These are phyloP conservation scores for Thuidium tamariscinum DNA, from an alignment of 225 moss, liverwort and hornwort species.

Conservation along the genomic window DNA sequence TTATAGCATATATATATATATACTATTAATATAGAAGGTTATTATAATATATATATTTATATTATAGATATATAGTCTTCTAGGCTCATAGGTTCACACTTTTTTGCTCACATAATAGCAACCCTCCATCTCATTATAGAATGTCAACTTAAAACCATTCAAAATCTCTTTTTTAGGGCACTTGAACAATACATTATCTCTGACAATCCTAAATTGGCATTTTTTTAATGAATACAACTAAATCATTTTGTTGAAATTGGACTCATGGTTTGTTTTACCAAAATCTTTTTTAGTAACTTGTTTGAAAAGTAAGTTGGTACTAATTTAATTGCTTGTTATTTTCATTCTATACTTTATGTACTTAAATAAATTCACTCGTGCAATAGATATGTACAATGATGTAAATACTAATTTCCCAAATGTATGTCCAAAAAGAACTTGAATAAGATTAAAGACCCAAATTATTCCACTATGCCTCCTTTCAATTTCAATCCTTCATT, in stretches of 20 bases:
- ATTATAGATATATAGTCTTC: too few relatives aligned
- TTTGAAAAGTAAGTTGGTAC: background rate
- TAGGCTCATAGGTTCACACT: too few relatives aligned
- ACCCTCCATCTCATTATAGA: background rate
- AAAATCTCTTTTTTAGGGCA: background rate
- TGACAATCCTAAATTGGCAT: background rate
- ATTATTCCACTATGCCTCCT: background rate
- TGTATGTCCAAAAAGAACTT: background rate
- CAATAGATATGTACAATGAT: background rate
- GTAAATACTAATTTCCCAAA: background rate
- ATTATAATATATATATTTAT: too few relatives aligned
- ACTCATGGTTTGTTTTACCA: background rate
- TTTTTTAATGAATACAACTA: background rate
- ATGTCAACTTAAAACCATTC: background rate
- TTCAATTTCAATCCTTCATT: background rate
- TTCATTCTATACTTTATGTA: background rate
- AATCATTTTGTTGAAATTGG: background rate
- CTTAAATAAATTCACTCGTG: background rate
- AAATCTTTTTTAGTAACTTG: background rate
- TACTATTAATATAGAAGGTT: too few relatives aligned
- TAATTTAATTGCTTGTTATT: background rate
- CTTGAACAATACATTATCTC: background rate
- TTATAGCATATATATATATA: too few relatives aligned
- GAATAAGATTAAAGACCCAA: background rate
- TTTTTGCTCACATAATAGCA: too few relatives aligned